A percentile compares a stretch with the other conserved stretches of the same genome.
Conservation (phyloP, 2,329 filamentous ascomycete species). For the Gaeumannomyces tritici region DNA sequence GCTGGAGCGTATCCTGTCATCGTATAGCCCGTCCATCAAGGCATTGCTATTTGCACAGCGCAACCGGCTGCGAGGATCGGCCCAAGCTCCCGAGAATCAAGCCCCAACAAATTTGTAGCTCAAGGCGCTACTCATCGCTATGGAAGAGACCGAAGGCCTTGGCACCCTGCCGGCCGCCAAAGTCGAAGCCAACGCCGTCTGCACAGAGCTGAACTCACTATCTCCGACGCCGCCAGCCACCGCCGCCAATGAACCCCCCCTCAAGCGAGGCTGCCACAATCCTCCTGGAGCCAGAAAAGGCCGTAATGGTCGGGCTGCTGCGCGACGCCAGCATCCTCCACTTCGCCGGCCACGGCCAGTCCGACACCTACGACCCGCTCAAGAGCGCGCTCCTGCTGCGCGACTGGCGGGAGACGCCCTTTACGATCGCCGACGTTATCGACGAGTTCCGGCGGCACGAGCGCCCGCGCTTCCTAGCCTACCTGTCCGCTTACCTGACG, state of each 20-base stretch:
- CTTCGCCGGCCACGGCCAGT: slow-evolving; percentile 28
- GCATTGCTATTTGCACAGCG: background rate
- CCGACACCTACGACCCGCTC: slow-evolving; percentile 18
- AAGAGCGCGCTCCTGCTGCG: slow-evolving; percentile 19
- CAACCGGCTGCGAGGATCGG: background rate
- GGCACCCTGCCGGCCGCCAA: background rate
- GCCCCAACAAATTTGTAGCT: background rate
- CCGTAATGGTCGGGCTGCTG: slow-evolving; percentile 16
- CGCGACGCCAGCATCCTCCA: slow-evolving; percentile 24
- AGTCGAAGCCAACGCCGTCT: background rate
- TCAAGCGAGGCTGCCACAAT: background rate
- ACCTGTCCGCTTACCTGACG: slow-evolving; percentile 27
- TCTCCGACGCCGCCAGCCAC: background rate
- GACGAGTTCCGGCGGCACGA: slow-evolving; percentile 1
- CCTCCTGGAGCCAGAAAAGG: slow-evolving; percentile 3
- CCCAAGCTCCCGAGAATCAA: background rate
- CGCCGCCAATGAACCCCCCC: background rate
- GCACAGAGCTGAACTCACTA: background rate
- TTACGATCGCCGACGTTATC: slow-evolving; percentile 12
- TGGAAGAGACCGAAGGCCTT: background rate
- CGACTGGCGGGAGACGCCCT: slow-evolving; percentile 12
- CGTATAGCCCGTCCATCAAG: slow-evolving; percentile 1
- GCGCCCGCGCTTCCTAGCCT: slow-evolving; percentile 21
- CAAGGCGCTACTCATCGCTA: background rate
- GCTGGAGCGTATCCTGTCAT: background rate